Base-by-base conservation (phyloP, 2,329 filamentous ascomycete species). In the Cryphonectria japonica region DNA sequence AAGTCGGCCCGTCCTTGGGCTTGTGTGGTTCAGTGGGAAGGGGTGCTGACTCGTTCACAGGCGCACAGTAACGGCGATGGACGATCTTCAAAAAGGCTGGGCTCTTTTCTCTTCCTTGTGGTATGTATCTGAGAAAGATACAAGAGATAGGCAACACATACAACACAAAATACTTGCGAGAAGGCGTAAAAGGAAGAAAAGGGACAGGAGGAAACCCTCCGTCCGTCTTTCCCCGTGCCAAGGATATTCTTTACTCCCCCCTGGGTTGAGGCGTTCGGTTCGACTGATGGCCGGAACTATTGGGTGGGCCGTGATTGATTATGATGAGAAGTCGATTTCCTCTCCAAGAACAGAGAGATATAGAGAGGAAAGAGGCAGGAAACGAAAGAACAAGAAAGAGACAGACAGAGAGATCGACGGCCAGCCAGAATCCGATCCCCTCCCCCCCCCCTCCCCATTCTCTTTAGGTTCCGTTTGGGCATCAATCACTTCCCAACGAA, bases 251-350 rank as follows among this genome's bases (percentile, higher is more conserved):
- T 32, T 26, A 13, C n/a, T 2, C 52, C 32, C 14, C 16, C 32
- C 29, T 29, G 26, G 32, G 34, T 59, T 19, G 26, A 32, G 54
- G 54, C 54, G 54, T 59, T 32, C 54, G 54, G 54, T 16, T 59
- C 54, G 54, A 59, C 13, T 59, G 54, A 2, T 59, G 54, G 26
- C 54, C 54, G 54, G 26, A 16, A 59, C 54, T 59, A 59, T 59
- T 59, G 54, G 46, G 54, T 59, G 54, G 54, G 26, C 54, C 54
- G 29, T 29, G 54, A 32, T 32, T 32, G 26, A 54, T 54, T 8
- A 59, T 8, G 46, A 50, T 50, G 46, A 50, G 22, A n/a, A 50
- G 46, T 50, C 46, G 46, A 43, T 43, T 43, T 39, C 11, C 37
- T 2, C 37, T 11, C 11, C 8, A 9, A 2, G 8, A 39, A 9